Percentiles rank a stretch among this genome's conserved stretches.
Evolutionary conservation across 768 basidiomycete genomes (phyloP).

Genomic region (Albatrellus ellisii): DNA sequence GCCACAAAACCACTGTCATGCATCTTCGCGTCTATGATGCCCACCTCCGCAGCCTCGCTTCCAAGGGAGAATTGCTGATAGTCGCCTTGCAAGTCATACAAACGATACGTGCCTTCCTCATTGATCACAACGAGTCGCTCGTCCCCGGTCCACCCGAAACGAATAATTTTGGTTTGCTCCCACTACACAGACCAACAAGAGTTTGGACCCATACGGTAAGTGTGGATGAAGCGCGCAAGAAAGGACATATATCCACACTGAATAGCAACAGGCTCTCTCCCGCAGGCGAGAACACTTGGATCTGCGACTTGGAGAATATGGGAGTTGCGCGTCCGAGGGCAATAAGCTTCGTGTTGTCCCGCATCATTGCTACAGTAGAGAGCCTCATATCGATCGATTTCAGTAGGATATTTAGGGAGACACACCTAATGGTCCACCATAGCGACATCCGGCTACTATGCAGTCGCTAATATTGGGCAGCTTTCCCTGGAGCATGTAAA

Average conservation of each 20-base stretch:
- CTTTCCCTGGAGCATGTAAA: constrained; percentile 75
- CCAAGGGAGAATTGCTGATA: constrained; percentile 82
- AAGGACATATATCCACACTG: constrained; percentile 45
- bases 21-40: constrained; percentile 75
- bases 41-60: constrained; percentile 66
- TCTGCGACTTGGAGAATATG: constrained; percentile 60
- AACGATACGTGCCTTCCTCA: constrained; percentile 83
- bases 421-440: constrained; percentile 84
- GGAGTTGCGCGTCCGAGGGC: constrained; percentile 47
- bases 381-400: not conserved
- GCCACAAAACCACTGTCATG: constrained; percentile 84
- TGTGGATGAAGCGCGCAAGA: not conserved
- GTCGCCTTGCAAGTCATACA: constrained; percentile 81
- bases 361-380: constrained; percentile 57
- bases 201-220: not conserved
- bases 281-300: constrained; percentile 79
- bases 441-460: constrained; percentile 65
- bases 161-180: constrained; percentile 77
- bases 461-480: constrained; percentile 71
- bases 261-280: constrained; percentile 58
- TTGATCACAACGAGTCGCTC: constrained; percentile 77
- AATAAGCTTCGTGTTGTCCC: constrained; percentile 71
- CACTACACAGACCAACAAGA: constrained; percentile 40
- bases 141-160: constrained; percentile 76
- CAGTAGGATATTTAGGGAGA: not conserved